phyloP scores from a whole-genome alignment of 75 land plant species.

The Pseudotsuga menziesii region DNA sequence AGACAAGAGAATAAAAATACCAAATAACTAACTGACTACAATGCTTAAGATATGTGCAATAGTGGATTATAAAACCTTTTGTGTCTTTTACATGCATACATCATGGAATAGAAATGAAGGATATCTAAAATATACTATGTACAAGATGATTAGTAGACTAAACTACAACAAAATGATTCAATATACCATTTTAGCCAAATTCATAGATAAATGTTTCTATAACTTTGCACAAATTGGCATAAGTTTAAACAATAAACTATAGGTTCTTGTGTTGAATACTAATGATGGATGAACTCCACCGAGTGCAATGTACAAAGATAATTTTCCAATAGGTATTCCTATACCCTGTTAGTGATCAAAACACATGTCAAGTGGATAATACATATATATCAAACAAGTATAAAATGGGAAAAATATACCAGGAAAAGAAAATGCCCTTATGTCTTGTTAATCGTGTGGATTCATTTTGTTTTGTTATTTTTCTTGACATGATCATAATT shows the following conservation, averaged over 20 bases:
- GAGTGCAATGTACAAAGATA: constrained; percentile 81
- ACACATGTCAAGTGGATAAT: too few species aligned
- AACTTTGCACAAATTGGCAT: not conserved
- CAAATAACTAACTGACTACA: not conserved
- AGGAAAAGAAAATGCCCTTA: not conserved
- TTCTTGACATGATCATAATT: too few species aligned
- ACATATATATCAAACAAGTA: not conserved
- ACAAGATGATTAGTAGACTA: not conserved
- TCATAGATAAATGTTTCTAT: not conserved
- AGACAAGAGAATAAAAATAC: not conserved
- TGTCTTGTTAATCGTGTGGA: too few species aligned
- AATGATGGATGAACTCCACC: constrained; percentile 88
- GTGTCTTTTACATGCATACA: not conserved
- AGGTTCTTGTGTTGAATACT: constrained; percentile 28
- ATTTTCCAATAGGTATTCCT: constrained; percentile 94
- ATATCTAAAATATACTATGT: not conserved
- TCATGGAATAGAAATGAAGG: not conserved
- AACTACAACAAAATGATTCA: not conserved
- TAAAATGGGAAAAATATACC: not conserved
- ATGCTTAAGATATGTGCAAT: not conserved
- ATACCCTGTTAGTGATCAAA: constrained; percentile 49
- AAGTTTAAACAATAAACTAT: constrained; percentile 2
- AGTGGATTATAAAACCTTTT: too few species aligned
- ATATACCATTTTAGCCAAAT: not conserved
- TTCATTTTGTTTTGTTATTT: too few species aligned